These are phyloP conservation scores for Penicillium egyptiacum DNA, from an alignment of 495 filamentous ascomycete genomes.

Conservation along the genomic window DNA sequence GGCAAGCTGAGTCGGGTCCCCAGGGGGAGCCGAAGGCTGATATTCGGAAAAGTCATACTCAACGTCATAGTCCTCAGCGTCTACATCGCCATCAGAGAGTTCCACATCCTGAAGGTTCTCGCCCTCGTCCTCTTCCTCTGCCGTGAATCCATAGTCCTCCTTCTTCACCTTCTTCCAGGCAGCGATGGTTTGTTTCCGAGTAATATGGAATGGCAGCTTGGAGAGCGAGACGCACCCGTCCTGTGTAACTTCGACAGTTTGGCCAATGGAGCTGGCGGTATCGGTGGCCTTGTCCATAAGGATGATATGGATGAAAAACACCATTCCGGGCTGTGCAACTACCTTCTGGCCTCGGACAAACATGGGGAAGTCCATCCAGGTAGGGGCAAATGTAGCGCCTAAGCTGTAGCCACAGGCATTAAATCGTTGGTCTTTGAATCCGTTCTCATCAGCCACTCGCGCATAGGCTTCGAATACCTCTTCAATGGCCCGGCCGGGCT, in stretches of 20 bases:
- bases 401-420: conserved; percentile 26
- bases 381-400: conserved; percentile 26
- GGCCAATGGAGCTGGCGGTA: conserved; percentile 28
- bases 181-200: conserved; percentile 25
- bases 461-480: conserved; percentile 31
- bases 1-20: conserved; percentile 22
- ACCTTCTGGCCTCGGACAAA: conserved; percentile 27
- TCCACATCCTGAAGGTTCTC: conserved; percentile 28
- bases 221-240: conserved; percentile 25
- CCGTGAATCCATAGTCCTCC: conserved; percentile 27
- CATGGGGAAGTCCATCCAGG: conserved; percentile 32
- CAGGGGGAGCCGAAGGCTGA: conserved; percentile 18
- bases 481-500: conserved; percentile 22
- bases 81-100: conserved; percentile 22
- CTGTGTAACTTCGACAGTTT: conserved; percentile 27
- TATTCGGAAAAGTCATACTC: conserved; percentile 29
- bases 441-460: conserved; percentile 26
- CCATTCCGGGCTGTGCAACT: conserved; percentile 22
- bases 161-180: conserved; percentile 29
- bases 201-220: conserved; percentile 27
- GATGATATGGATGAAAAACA: conserved; percentile 32
- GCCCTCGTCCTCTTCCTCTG: conserved; percentile 20
- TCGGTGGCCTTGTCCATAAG: conserved; percentile 31
- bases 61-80: conserved; percentile 27
- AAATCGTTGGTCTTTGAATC: conserved; percentile 30